A percentile compares a stretch with the other conserved stretches of the same genome.
These are phyloP conservation scores for Lunasporangiospora selenospora DNA, from an alignment of 192 early-diverging fungal genomes.

Conservation along the genomic window DNA sequence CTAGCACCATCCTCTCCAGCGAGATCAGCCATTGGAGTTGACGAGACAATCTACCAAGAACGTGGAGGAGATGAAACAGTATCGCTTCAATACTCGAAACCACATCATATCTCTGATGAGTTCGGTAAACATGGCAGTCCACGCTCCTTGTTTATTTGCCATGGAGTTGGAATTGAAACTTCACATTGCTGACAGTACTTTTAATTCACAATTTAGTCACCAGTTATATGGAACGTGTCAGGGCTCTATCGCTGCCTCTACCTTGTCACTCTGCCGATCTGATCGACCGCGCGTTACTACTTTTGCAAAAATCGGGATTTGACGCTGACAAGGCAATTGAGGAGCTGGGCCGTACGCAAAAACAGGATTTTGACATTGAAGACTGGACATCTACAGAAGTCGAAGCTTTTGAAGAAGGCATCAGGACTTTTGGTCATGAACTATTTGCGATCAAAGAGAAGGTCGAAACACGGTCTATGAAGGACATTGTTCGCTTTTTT, in stretches of 20 bases:
- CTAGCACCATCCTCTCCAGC: constrained; percentile 23
- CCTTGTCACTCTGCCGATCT: constrained; percentile 63
- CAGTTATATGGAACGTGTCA: constrained; percentile 48
- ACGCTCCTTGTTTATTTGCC: background rate
- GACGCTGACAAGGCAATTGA: constrained; percentile 65
- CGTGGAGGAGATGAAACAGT: constrained; percentile 56
- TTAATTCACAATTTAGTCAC: constrained; percentile 41
- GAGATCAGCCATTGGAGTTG: constrained; percentile 8
- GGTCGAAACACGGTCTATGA: constrained; percentile 54
- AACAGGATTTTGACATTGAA: constrained; percentile 57
- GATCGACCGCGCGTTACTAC: constrained; percentile 67
- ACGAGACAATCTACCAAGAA: constrained; percentile 17
- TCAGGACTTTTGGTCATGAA: constrained; percentile 70
- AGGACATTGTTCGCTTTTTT: constrained; percentile 68
- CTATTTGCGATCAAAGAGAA: constrained; percentile 64
- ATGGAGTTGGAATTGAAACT: background rate
- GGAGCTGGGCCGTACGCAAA: constrained; percentile 51
- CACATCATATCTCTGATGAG: constrained; percentile 42
- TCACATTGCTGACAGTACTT: background rate
- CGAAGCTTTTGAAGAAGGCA: constrained; percentile 64
- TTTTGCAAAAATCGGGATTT: constrained; percentile 56
- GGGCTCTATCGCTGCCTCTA: constrained; percentile 39
- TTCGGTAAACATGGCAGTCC: constrained; percentile 29
- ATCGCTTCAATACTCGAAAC: constrained; percentile 42
- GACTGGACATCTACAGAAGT: constrained; percentile 63